Evolutionary conservation across 352 stramenopile species (phyloP).

Genomic region (Phytophthora tentaculata): DNA sequence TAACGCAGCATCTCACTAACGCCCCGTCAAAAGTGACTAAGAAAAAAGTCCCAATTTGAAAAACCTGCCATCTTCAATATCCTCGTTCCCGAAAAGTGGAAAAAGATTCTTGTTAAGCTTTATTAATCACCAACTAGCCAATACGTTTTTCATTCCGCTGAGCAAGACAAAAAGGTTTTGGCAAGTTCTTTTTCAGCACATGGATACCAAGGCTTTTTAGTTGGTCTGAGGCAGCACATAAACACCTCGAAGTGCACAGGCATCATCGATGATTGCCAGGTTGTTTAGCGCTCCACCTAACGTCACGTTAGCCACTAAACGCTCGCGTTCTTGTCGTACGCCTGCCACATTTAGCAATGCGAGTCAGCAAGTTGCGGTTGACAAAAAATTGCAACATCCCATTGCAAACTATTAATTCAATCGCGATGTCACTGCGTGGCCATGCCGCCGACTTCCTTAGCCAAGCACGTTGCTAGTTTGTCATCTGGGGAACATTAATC

Average conservation of each 20-base stretch:
- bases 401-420: conserved; percentile 12
- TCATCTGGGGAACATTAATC: conserved; percentile 12
- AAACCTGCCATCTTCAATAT: background rate
- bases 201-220: too few relatives aligned
- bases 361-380: conserved; percentile 5
- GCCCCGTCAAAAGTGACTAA: background rate
- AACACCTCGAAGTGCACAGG: background rate
- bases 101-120: background rate
- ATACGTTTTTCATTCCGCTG: background rate
- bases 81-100: conserved; percentile 2
- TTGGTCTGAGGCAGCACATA: background rate
- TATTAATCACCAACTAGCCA: background rate
- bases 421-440: background rate
- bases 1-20: conserved; percentile 16
- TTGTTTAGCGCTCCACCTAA: conserved; percentile 10
- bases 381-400: conserved; percentile 5
- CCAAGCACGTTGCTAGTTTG: conserved; percentile 9
- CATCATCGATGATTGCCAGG: conserved; percentile 11
- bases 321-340: conserved; percentile 16
- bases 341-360: conserved; percentile 7
- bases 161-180: background rate
- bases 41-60: background rate
- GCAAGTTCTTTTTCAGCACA: background rate
- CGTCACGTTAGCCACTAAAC: conserved; percentile 10
- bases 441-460: background rate